Evolutionary conservation across 345 rosid species (phyloP), one percentile per base, ranked within the genome.

Genomic region (Gossypium longicalyx): DNA sequence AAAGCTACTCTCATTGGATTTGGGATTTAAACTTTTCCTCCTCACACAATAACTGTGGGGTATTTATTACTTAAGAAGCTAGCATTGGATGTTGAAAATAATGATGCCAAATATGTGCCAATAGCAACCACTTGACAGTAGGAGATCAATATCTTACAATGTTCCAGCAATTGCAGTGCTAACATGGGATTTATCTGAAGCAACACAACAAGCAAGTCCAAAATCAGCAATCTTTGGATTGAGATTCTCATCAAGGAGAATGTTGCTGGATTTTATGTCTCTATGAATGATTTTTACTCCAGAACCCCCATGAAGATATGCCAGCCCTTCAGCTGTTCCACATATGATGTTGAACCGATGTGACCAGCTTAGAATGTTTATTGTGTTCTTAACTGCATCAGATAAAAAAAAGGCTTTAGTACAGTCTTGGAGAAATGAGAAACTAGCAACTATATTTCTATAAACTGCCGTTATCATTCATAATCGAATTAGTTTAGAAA

Each of bases 141-240:
- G 22, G 22, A n/a, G 59, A 54, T 20, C 1, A 11, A 12, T 19
- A 43, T 65, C 88, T 80, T 76, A 82, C 90, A 85, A 52, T 77
- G 90, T 87, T 43, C 90, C 90, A 10, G 90, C 90, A 68, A 87
- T 77, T 9, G 84, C 90, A 8, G 90, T 87, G 52, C 83, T 87
- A 13, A 83, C 79, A 79, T 87, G 90, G 9, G 80, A 19, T n/a
- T 79, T 79, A 25, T 87, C 90, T 45, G 84, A 67, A 74, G 81
- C 85, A 17, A 87, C 75, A 66, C 82, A 82, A 44, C 87, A 67
- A 49, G 74, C 88, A 15, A 87, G 88, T 61, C 90, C 90, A 19
- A 87, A 85, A 76, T 87, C 90, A 19, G 87, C 87, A 72, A 85
- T 82, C 81, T 85, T 85, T 17, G 90, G 77, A 43, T 11, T 76